Conservation (phyloP, 371 early-diverging fungal species). For the Batkoa obscura region DNA sequence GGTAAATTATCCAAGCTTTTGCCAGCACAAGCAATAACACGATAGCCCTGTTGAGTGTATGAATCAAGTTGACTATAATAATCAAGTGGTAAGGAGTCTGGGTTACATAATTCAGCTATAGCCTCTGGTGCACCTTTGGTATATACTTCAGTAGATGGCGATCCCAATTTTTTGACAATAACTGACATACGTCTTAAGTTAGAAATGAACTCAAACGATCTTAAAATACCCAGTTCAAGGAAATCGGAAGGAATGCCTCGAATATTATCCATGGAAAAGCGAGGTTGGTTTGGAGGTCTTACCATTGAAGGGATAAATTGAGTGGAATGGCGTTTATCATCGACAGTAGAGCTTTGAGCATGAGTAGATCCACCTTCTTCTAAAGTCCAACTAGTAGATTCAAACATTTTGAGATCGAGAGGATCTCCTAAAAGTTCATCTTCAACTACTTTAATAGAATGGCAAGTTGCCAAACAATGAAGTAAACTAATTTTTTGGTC, state of each 20-base stretch:
- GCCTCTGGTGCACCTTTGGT: slow-evolving; percentile 97
- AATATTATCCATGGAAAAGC: slow-evolving; percentile 11
- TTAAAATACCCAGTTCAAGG: slow-evolving; percentile 76
- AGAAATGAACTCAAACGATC: slow-evolving; percentile 90
- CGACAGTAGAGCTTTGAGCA: neutral
- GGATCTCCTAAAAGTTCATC: slow-evolving; percentile 93
- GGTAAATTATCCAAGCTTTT: slow-evolving; percentile 39
- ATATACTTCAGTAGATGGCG: slow-evolving; percentile 59
- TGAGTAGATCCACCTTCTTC: slow-evolving; percentile 45
- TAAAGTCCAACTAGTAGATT: slow-evolving; percentile 78
- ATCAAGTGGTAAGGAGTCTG: slow-evolving; percentile 64
- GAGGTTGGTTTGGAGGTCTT: slow-evolving; percentile 52
- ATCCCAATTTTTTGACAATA: slow-evolving; percentile 50
- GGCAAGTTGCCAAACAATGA: slow-evolving; percentile 74
- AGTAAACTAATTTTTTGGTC: neutral
- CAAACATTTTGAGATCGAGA: slow-evolving; percentile 97
- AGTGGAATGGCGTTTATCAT: neutral
- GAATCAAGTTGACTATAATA: slow-evolving; percentile 54
- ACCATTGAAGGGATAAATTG: slow-evolving; percentile 67
- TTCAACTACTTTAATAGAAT: slow-evolving; percentile 80
- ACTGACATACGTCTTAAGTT: slow-evolving; percentile 89
- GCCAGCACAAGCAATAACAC: slow-evolving; percentile 86
- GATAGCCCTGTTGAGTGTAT: slow-evolving; percentile 88
- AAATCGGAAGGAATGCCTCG: slow-evolving; percentile 30
- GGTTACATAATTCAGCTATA: slow-evolving; percentile 48